phyloP scores from a whole-genome alignment of 2,329 filamentous ascomycete genomes.

The Diaporthe amygdali region DNA sequence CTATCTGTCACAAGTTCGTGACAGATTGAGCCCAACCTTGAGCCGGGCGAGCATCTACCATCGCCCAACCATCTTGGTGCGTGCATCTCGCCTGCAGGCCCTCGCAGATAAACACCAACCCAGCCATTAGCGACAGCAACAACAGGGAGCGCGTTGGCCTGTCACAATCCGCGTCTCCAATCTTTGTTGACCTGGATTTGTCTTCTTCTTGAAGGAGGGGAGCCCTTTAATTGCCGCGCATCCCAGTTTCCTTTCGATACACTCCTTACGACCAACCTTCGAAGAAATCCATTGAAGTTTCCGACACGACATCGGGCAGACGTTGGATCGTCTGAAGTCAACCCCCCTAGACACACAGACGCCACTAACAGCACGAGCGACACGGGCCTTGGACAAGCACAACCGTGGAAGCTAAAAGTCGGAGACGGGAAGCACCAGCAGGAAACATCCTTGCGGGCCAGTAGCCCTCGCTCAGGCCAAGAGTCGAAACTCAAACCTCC shows the following conservation, averaged over 20 bases:
- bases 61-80: not conserved
- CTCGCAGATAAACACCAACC: slow-evolving; percentile 2
- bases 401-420: slow-evolving; percentile 2
- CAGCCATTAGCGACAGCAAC: not conserved
- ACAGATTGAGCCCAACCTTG: not conserved
- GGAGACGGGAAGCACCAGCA: not conserved
- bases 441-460: not conserved
- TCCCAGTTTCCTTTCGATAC: not conserved
- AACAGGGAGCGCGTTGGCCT: not conserved
- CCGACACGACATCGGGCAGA: not conserved
- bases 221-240: not conserved
- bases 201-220: not conserved
- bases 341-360: not conserved
- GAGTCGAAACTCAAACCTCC: not conserved
- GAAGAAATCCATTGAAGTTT: not conserved
- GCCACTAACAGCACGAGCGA: not conserved
- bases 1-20: not conserved
- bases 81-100: not conserved
- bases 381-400: not conserved
- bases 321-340: not conserved
- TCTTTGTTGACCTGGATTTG: not conserved
- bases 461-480: not conserved
- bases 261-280: not conserved
- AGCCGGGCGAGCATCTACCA: not conserved
- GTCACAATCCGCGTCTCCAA: not conserved